Base-by-base conservation (phyloP, 805 yeast genomes). In the Saturnispora sekii region DNA sequence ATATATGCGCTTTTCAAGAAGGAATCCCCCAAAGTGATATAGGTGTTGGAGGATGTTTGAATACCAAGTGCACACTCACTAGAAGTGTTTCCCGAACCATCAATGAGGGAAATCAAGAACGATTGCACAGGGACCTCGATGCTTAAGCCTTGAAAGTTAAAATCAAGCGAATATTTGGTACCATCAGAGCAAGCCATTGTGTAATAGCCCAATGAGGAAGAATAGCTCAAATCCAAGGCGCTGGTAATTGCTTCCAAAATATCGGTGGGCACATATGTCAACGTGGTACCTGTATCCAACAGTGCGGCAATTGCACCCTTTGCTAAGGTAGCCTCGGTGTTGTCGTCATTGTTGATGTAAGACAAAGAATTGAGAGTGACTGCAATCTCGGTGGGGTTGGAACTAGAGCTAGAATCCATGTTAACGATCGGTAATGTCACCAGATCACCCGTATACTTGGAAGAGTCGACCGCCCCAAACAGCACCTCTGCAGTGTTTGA, bases 391-490 rank as follows among this genome's bases (percentile, higher is more conserved):
- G 74, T 65, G 3, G 80, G 71, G 1, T 52, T 39, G 8, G 38
- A 40, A 53, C 64, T 70, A 14, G 70, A 69, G 16, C 28, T 38
- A 14, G 52, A 28, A 29, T 51, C 52, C 8, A 71, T 59, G 59
- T 78, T 77, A 48, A 76, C 65, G 35, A 77, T 51, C 26, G 81
- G 80, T 7, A 81, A 57, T 1, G 76, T 62, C 30, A 67, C 59
- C 32, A 80, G 58, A 29, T 58, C 50, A 12, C 87, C 88, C 0
- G 61, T 44, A 58, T 75, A 80, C 61, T 81, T 81, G 33, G 75
- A 69, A 48, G 72, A 74, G 55, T 83, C 90, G 26, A 79, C 71
- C 29, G 81, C 93, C 40, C 93, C 90, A 65, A 84, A 84, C 40
- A 83, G 59, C 16, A 83, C 66, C n/a, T 69, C 61, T 5, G 87